Evolutionary conservation across 768 basidiomycete genomes (phyloP), one percentile per base, ranked within the genome.

Genomic region (Floccularia luteovirens): DNA sequence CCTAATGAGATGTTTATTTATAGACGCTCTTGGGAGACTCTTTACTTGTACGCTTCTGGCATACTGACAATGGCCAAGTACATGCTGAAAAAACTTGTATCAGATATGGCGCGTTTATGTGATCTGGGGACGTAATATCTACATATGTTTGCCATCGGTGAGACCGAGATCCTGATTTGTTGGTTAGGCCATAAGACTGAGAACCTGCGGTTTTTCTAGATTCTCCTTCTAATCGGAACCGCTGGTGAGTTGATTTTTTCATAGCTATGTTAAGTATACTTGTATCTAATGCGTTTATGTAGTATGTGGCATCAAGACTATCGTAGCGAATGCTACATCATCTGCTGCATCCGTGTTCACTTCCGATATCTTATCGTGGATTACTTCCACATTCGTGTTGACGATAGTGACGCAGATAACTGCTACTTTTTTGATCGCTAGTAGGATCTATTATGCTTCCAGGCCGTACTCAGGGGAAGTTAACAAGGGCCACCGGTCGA

Each of bases 61-160:
- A 25, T 22, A 24, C 13, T n/a, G 44, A 11, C 33, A n/a, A 10
- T 33, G 7, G 12, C 16, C 5, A 3, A 41, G 19, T 25, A 14
- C 27, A n/a, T n/a, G n/a, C n/a, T 12, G 24, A 24, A 3, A 17
- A 32, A 43, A 21, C 31, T 21, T 23, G 28, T 4, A 14, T 20
- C 34, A 57, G 55, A 42, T 57, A 3, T 58, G 56, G 57, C 51
- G 57, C 8, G 53, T 54, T 1, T 56, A 48, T 36, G 45, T 56
- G 14, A 53, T 58, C 8, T 58, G 55, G 46, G 50, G 54, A 30
- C 48, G 41, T 17, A 50, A 49, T 20, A 53, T 50, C 50, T 41
- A 40, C 20, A 43, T 56, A n/a, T 48, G 41, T 14, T 21, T 38
- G n/a, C 40, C 53, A 3, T 47, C 53, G 4, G 56, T 56, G 43